Base-by-base conservation (phyloP, 2,329 filamentous ascomycete species). In the Colletotrichum orbiculare region DNA sequence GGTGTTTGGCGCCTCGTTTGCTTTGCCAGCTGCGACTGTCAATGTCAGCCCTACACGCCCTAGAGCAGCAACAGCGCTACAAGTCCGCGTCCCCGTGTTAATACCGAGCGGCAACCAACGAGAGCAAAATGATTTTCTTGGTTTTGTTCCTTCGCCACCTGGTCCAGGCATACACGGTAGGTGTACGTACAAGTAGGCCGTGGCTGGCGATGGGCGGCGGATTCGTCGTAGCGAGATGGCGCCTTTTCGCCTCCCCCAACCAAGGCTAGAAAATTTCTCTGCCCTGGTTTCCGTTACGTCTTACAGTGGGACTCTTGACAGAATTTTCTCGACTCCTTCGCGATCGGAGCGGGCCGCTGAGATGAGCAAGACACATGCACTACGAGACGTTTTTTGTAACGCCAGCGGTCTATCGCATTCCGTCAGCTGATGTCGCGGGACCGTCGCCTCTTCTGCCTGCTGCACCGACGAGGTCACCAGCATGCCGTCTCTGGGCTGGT, bases 231-330 rank as follows among this genome's bases (percentile, higher is more conserved):
- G 54, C 47, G 47, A 59, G 47, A 25, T 37, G 12, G 6, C 33
- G 34, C 52, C 13, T 35, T 39, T 60, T 63, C 48, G 54, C 60
- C 60, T 50, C 54, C 54, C 17, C 12, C 54, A 37, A 34, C 37
- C 47, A 25, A 53, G 17, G 49, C 25, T 43, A 42, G 49, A 60
- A 48, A 54, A 42, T 17, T 54, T 46, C 49, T 35, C 12, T 17
- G 39, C 57, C 62, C 62, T 50, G 35, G 62, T 61, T 65, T 65
- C 41, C 37, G 39, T 65, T 65, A 65, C 62, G 62, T 65, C 57
- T 65, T 65, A 41, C 15, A 25, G 62, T 65, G 62, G 62, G 48
- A 55, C 53, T 46, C 8, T 17, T 38, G 42, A 58, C 62, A 65
- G 62, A 65, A 17, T 62, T 65, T 65, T 62, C 25, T 25, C 25